phyloP scores from a whole-genome alignment of 169 alveolate genomes.

The Cyclospora cayetanensis region DNA sequence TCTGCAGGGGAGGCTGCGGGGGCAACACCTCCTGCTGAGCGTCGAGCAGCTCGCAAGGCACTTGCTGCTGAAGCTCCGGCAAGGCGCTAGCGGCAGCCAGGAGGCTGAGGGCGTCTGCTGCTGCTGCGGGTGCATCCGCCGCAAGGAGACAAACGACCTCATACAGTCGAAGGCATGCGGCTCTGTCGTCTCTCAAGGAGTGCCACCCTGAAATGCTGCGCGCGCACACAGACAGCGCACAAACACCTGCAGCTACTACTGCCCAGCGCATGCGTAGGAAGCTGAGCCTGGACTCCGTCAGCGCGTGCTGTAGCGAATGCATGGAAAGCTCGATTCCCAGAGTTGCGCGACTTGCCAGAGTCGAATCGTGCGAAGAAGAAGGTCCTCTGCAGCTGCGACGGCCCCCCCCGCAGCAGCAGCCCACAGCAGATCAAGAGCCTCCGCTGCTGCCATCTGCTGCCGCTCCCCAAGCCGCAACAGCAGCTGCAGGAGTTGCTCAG shows the following conservation, averaged over 20 bases:
- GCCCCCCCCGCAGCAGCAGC: constrained; percentile 11
- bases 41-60: no score
- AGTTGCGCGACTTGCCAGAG: background rate
- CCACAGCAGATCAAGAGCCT: background rate
- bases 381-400: background rate
- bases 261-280: background rate
- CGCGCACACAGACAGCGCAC: background rate
- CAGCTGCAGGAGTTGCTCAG: background rate
- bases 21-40: background rate
- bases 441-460: constrained; percentile 5
- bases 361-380: background rate
- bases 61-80: constrained; percentile 16
- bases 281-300: no score
- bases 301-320: no score
- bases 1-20: background rate
- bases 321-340: no score
- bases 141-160: constrained; percentile 24
- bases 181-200: background rate
- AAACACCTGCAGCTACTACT: background rate
- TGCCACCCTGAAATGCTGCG: background rate
- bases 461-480: background rate
- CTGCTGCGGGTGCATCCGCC: constrained; percentile 10
- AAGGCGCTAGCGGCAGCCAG: constrained; percentile 17
- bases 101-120: background rate
- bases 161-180: background rate